phyloP scores from a whole-genome alignment of 257 asterid species.

The Solanum piurae region DNA sequence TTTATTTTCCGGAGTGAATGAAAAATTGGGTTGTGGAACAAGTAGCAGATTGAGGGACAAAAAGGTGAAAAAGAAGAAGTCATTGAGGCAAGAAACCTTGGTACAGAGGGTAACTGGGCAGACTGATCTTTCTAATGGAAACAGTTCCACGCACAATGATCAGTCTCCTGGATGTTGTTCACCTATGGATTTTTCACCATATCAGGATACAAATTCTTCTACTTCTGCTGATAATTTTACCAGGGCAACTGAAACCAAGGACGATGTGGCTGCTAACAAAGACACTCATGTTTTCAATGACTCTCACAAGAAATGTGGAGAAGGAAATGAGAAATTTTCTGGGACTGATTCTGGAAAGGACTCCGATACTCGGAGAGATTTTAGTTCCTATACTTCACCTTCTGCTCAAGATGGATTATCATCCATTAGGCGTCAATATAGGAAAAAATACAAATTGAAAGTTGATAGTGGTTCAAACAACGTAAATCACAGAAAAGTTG shows the following conservation, averaged over 20 bases:
- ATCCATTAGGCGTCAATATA: constrained; percentile 49
- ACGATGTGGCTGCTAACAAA: constrained; percentile 3
- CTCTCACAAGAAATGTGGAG: constrained; percentile 6
- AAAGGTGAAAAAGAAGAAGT: constrained; percentile 35
- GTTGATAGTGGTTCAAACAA: constrained; percentile 31
- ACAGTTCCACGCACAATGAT: constrained; percentile 17
- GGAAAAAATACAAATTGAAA: constrained; percentile 67
- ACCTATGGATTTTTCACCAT: constrained; percentile 96
- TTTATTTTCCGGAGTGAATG: constrained; percentile 16
- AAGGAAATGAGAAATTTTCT: constrained; percentile 10
- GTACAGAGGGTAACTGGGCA: constrained; percentile 28
- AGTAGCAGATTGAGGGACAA: constrained; percentile 29
- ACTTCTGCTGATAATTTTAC: constrained; percentile 12
- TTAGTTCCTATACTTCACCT: constrained; percentile 19
- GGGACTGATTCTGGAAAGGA: constrained; percentile 16
- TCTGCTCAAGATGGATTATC: constrained; percentile 54
- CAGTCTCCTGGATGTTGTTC: constrained; percentile 59
- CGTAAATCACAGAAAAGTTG: constrained; percentile 15
- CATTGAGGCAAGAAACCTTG: constrained; percentile 26
- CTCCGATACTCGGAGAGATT: constrained; percentile 17
- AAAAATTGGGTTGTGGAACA: constrained; percentile 25
- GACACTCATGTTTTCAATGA: background rate
- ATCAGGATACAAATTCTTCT: constrained; percentile 24
- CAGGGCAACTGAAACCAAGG: constrained; percentile 16
- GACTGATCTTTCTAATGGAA: constrained; percentile 17